Evolutionary conservation across 768 basidiomycete genomes (phyloP).

Genomic region (Wakefieldia striispora): DNA sequence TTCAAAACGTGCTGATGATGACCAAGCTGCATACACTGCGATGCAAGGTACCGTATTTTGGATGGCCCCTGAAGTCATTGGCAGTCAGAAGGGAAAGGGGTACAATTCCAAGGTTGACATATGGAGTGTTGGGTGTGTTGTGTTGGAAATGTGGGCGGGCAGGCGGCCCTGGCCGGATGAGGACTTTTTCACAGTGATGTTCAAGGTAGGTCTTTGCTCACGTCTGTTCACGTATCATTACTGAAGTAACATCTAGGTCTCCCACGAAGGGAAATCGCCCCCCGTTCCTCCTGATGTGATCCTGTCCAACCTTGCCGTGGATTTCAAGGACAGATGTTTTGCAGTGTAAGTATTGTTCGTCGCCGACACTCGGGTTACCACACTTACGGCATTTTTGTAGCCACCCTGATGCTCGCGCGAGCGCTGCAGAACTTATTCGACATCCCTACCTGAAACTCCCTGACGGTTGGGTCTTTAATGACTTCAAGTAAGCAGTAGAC

Average conservation of each 20-base stretch:
- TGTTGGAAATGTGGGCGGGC: slow-evolving; percentile 99
- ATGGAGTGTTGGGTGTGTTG: slow-evolving; percentile 98
- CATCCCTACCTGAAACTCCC: slow-evolving; percentile 78
- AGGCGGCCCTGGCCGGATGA: slow-evolving; percentile 91
- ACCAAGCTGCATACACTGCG: slow-evolving; percentile 79
- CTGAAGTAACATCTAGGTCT: slow-evolving; percentile 53
- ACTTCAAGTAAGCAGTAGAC: slow-evolving; percentile 33
- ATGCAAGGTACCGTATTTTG: slow-evolving; percentile 99
- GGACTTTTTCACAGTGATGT: slow-evolving; percentile 89
- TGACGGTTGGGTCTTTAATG: slow-evolving; percentile 72
- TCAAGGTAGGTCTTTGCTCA: slow-evolving; percentile 58
- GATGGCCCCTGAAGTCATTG: slow-evolving; percentile 98
- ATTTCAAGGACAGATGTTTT: slow-evolving; percentile 88
- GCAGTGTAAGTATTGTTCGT: slow-evolving; percentile 61
- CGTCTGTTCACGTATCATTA: background rate
- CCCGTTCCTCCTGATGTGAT: slow-evolving; percentile 84
- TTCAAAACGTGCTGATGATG: slow-evolving; percentile 91
- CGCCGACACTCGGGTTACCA: background rate
- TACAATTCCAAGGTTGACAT: slow-evolving; percentile 98
- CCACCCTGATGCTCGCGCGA: slow-evolving; percentile 81
- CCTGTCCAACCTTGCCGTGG: slow-evolving; percentile 71
- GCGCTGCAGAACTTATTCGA: slow-evolving; percentile 70
- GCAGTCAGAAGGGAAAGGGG: slow-evolving; percentile 75
- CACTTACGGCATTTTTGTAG: slow-evolving; percentile 35
- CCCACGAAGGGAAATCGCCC: slow-evolving; percentile 79